These are phyloP conservation scores for Pyrenochaeta sp. DNA, from an alignment of 2,329 filamentous ascomycete species.

Conservation along the genomic window DNA sequence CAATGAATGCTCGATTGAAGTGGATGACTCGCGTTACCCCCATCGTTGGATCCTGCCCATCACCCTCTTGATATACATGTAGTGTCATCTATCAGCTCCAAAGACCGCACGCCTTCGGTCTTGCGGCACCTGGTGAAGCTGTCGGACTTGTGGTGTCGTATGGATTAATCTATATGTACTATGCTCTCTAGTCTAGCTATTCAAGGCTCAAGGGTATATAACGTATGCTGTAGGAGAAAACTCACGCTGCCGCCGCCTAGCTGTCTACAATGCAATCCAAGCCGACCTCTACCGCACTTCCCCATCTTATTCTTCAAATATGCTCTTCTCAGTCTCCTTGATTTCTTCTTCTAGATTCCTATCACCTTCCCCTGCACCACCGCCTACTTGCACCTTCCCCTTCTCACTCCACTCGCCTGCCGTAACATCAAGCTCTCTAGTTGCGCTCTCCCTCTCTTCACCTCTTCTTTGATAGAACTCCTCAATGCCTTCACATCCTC, in stretches of 20 bases:
- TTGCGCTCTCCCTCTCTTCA: conserved; percentile 23
- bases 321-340: conserved; percentile 2
- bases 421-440: conserved; percentile 34
- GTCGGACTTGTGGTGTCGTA: not conserved
- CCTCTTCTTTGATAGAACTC: conserved; percentile 35
- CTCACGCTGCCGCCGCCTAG: not conserved
- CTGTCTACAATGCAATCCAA: not conserved
- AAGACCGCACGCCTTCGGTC: too few relatives aligned
- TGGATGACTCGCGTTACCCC: too few relatives aligned
- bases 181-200: not conserved
- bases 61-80: too few relatives aligned
- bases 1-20: not conserved
- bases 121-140: too few relatives aligned
- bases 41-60: too few relatives aligned
- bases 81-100: too few relatives aligned
- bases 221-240: not conserved
- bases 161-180: not conserved
- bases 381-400: conserved; percentile 34
- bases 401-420: conserved; percentile 45
- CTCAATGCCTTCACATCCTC: conserved; percentile 64
- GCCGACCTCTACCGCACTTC: not conserved
- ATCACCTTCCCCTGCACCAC: conserved; percentile 39
- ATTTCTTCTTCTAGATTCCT: conserved; percentile 23
- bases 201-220: not conserved
- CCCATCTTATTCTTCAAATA: not conserved